These are phyloP conservation scores for Thraustotheca clavata DNA, from an alignment of 352 stramenopile genomes.

Conservation along the genomic window DNA sequence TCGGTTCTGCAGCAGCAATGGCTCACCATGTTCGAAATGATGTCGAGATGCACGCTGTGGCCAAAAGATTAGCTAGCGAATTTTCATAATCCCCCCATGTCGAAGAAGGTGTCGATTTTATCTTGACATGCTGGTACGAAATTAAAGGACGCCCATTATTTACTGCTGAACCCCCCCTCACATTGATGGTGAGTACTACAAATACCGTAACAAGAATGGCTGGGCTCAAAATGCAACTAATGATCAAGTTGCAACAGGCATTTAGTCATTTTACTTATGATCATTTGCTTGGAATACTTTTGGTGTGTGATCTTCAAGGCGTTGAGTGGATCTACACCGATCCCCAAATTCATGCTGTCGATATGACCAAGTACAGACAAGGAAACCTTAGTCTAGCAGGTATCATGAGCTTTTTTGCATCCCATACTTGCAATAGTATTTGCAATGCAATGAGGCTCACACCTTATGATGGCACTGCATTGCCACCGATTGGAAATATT, in stretches of 20 bases:
- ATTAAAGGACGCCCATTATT: conserved; percentile 25
- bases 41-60: conserved; percentile 33
- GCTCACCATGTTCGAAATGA: conserved; percentile 24
- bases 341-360: conserved; percentile 35
- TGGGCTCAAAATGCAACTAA: too few relatives aligned
- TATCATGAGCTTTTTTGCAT: conserved; percentile 32
- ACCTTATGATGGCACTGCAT: conserved; percentile 4
- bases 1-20: conserved; percentile 20
- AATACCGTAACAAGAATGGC: conserved; percentile 42
- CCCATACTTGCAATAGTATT: conserved; percentile 30
- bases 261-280: conserved; percentile 42
- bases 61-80: conserved; percentile 29
- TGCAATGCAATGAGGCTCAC: conserved; percentile 26
- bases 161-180: conserved; percentile 36
- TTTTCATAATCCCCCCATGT: conserved; percentile 27
- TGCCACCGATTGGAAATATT: not conserved
- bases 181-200: conserved; percentile 33
- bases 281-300: conserved; percentile 27
- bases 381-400: conserved; percentile 27
- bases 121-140: conserved; percentile 39
- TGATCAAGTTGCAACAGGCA: too few relatives aligned
- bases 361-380: conserved; percentile 22
- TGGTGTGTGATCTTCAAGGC: conserved; percentile 37
- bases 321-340: conserved; percentile 38
- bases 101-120: conserved; percentile 32